Conservation (phyloP, 371 early-diverging fungal species). For the Lichtheimia hyalospora region DNA sequence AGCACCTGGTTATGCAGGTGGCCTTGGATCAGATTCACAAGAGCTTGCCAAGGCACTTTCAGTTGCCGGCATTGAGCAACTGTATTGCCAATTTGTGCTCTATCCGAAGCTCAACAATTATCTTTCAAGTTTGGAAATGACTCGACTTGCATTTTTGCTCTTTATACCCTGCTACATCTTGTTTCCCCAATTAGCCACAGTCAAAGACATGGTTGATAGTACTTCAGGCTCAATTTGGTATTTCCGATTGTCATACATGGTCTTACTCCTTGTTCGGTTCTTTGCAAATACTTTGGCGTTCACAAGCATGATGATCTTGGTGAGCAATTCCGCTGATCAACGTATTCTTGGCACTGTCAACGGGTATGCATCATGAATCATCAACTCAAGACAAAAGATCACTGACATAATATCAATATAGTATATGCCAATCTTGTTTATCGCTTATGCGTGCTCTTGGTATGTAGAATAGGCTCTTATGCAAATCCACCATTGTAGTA, state of each 20-base stretch:
- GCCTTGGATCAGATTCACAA: slow-evolving; percentile 43
- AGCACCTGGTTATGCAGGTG: slow-evolving; percentile 53
- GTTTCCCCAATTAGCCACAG: slow-evolving; percentile 42
- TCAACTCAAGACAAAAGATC: no score
- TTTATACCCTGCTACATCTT: slow-evolving; percentile 41
- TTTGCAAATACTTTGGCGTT: slow-evolving; percentile 55
- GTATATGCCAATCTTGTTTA: slow-evolving; percentile 59
- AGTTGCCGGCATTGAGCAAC: slow-evolving; percentile 48
- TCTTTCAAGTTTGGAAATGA: slow-evolving; percentile 35
- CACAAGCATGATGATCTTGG: slow-evolving; percentile 63
- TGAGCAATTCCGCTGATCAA: slow-evolving; percentile 56
- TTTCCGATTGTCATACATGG: slow-evolving; percentile 33
- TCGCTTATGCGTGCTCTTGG: slow-evolving; percentile 67
- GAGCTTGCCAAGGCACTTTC: slow-evolving; percentile 49
- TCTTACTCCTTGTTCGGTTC: slow-evolving; percentile 43
- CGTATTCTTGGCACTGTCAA: slow-evolving; percentile 68
- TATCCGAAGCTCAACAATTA: slow-evolving; percentile 53
- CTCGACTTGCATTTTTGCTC: slow-evolving; percentile 34
- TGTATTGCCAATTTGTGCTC: slow-evolving; percentile 50
- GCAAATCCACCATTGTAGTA: not conserved
- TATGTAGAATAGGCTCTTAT: not conserved
- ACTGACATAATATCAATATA: slow-evolving; percentile 9
- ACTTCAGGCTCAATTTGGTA: slow-evolving; percentile 14
- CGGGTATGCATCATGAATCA: slow-evolving; percentile 34
- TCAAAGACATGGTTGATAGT: slow-evolving; percentile 20